Conservation (phyloP, 495 filamentous ascomycete species). For the Penicillium nucicola region DNA sequence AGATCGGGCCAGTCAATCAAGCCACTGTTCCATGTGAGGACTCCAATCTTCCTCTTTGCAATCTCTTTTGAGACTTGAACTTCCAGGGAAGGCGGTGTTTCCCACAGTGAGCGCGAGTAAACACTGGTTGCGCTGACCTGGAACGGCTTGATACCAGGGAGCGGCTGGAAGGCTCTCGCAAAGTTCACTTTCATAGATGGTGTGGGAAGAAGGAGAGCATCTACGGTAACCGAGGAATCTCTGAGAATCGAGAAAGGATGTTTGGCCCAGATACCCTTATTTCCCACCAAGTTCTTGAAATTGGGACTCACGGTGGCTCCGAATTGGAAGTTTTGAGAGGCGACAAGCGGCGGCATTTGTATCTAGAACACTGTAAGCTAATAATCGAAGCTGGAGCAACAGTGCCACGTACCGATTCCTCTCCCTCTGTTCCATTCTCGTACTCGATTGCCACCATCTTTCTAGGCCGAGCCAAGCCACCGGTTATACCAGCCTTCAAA, state of each 20-base stretch:
- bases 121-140: conserved; percentile 25
- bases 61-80: conserved; percentile 30
- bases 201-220: conserved; percentile 27
- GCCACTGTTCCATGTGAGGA: conserved; percentile 38
- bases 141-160: conserved; percentile 35
- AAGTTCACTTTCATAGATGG: conserved; percentile 28
- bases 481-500: conserved; percentile 31
- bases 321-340: conserved; percentile 25
- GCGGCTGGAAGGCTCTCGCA: conserved; percentile 25
- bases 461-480: conserved; percentile 20
- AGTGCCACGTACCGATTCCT: conserved; percentile 15
- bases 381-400: background rate
- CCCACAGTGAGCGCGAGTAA: conserved; percentile 24
- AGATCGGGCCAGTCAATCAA: conserved; percentile 32
- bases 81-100: conserved; percentile 27
- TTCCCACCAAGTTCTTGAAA: conserved; percentile 22
- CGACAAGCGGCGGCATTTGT: conserved; percentile 26
- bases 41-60: conserved; percentile 27
- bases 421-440: conserved; percentile 27
- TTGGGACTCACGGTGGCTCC: conserved; percentile 30
- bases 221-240: conserved; percentile 24
- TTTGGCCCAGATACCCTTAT: conserved; percentile 28
- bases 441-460: conserved; percentile 18
- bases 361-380: conserved; percentile 23
- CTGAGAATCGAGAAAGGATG: conserved; percentile 30